phyloP scores from a whole-genome alignment of 202 grass and related monocot species.

The Panicum virgatum region DNA sequence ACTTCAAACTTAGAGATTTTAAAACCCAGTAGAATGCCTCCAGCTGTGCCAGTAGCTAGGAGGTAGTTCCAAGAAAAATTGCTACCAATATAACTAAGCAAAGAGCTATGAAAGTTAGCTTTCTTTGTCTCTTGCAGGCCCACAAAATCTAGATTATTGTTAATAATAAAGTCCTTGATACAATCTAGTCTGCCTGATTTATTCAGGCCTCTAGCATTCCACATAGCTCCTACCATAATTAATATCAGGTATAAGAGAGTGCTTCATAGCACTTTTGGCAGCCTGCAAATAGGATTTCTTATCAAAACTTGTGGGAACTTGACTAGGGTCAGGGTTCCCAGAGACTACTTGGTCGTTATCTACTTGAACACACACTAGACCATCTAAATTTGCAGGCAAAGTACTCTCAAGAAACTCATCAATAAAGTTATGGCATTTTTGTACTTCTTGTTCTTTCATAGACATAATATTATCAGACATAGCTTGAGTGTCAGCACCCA shows the following conservation, averaged over 20 bases:
- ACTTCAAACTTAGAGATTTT: not conserved
- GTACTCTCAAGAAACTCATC: no score
- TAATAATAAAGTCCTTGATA: not conserved
- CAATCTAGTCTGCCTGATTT: not conserved
- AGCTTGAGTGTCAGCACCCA: no score
- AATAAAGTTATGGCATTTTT: no score
- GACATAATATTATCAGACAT: no score
- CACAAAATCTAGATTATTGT: not conserved
- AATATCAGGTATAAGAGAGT: rapidly evolving
- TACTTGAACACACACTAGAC: no score
- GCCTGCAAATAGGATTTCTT: no score
- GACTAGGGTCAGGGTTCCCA: no score
- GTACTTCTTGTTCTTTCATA: no score
- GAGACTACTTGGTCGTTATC: no score
- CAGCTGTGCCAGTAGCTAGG: not conserved
- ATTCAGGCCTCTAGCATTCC: not conserved
- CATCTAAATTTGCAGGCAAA: no score
- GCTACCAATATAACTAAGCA: not conserved
- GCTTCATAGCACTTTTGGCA: no score
- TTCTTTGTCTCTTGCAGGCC: not conserved
- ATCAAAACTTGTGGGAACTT: no score
- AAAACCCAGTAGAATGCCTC: not conserved
- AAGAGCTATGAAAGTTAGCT: not conserved
- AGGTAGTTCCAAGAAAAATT: not conserved
- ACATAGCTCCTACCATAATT: not conserved